Conservation (phyloP, 345 rosid genomes). For the Eucalyptus marginata region DNA sequence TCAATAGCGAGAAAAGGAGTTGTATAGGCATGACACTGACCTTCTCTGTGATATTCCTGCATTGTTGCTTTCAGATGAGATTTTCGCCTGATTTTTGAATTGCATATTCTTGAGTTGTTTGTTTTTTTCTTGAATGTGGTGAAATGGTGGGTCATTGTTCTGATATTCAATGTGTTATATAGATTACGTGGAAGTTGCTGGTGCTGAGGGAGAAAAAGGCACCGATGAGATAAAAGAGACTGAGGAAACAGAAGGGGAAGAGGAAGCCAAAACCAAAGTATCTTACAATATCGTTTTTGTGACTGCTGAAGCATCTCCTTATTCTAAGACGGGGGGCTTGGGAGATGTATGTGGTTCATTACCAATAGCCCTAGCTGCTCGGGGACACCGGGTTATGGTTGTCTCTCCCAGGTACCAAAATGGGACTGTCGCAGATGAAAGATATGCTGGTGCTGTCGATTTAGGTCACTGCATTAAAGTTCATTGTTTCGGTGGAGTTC, state of each 20-base stretch:
- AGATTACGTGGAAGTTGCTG: constrained; percentile 18
- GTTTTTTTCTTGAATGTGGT: not conserved
- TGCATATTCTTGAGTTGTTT: not conserved
- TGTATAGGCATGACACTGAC: not conserved
- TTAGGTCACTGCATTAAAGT: constrained; percentile 26
- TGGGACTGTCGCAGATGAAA: constrained; percentile 48
- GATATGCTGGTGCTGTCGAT: constrained; percentile 34
- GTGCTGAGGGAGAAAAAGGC: constrained; percentile 6
- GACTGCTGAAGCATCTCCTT: constrained; percentile 92
- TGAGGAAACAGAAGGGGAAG: constrained; percentile 10
- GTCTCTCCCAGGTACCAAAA: constrained; percentile 68
- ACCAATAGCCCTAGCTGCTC: constrained; percentile 67
- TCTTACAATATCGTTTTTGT: constrained; percentile 59
- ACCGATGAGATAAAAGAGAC: constrained; percentile 10
- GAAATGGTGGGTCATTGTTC: not conserved
- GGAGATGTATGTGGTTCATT: constrained; percentile 97
- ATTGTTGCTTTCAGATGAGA: not conserved
- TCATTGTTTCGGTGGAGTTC: constrained; percentile 67
- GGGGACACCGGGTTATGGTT: constrained; percentile 77
- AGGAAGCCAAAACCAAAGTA: constrained; percentile 12
- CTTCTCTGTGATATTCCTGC: not conserved
- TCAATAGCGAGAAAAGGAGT: not conserved
- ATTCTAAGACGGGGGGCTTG: constrained; percentile 92
- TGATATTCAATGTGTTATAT: not conserved
- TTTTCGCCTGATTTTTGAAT: not conserved